Percentiles rank a stretch among this genome's conserved stretches.
These are phyloP conservation scores for Cryphonectria parasitica DNA, from an alignment of 2,329 filamentous ascomycete species.

Conservation along the genomic window DNA sequence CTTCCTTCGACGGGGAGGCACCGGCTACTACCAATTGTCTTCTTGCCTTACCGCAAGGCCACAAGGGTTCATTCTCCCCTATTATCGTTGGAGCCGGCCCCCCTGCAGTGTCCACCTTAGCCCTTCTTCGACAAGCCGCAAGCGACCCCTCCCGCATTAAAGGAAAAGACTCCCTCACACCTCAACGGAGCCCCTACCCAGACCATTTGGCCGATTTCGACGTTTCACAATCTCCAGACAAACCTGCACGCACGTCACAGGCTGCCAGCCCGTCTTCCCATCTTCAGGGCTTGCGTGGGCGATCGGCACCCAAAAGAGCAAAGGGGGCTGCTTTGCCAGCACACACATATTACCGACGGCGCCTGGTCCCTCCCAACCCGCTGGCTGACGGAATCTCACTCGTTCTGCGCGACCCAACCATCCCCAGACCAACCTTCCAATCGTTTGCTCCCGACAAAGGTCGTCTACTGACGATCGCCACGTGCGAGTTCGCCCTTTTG, in stretches of 20 bases:
- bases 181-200: conserved; percentile 12
- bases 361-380: conserved; percentile 13
- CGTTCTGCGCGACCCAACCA: not conserved
- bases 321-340: not conserved
- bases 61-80: conserved; percentile 6
- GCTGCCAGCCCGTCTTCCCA: conserved; percentile 8
- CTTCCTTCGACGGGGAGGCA: not conserved
- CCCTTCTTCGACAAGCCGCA: not conserved
- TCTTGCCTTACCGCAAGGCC: conserved; percentile 19
- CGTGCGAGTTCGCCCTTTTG: conserved; percentile 11
- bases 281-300: not conserved
- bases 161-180: conserved; percentile 1
- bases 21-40: conserved; percentile 16
- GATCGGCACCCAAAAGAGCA: not conserved
- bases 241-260: conserved; percentile 17
- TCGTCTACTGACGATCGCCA: conserved; percentile 15
- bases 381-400: not conserved
- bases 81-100: conserved; percentile 5
- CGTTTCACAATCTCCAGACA: conserved; percentile 23
- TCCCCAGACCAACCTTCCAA: not conserved
- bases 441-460: conserved; percentile 17
- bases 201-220: conserved; percentile 21
- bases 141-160: conserved; percentile 22
- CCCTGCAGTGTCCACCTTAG: conserved; percentile 15
- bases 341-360: not conserved